phyloP scores from a whole-genome alignment of 768 basidiomycete genomes.

The Podaxis sp. region DNA sequence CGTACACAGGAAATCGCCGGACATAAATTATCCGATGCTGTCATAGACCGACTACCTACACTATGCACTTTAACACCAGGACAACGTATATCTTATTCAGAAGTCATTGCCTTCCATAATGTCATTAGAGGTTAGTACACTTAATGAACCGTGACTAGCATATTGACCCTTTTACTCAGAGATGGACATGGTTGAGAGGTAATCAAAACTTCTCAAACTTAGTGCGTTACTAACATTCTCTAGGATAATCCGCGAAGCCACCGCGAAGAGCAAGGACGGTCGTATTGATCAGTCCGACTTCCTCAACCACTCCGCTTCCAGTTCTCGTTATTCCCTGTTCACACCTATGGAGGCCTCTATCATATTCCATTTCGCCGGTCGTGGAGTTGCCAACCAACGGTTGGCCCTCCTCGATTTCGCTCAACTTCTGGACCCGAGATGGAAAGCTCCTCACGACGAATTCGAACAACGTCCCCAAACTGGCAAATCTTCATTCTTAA shows the following conservation, averaged over 20 bases:
- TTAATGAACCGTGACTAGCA: not conserved
- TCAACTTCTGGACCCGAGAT: conserved; percentile 87
- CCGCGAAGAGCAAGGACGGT: conserved; percentile 88
- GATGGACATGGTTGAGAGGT: conserved; percentile 97
- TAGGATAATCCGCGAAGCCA: conserved; percentile 88
- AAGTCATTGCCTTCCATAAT: conserved; percentile 97
- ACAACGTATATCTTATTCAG: conserved; percentile 91
- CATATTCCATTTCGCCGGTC: conserved; percentile 95
- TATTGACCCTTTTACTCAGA: conserved; percentile 41
- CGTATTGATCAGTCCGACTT: conserved; percentile 97
- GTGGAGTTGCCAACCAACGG: conserved; percentile 67
- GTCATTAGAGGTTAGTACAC: conserved; percentile 72
- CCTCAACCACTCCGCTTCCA: conserved; percentile 81
- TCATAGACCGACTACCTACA: conserved; percentile 90
- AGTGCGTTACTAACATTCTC: not conserved
- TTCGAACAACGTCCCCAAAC: conserved; percentile 30
- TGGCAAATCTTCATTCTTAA: conserved; percentile 42
- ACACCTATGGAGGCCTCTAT: conserved; percentile 99
- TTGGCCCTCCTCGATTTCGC: conserved; percentile 90
- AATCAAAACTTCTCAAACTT: conserved; percentile 15
- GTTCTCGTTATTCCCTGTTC: conserved; percentile 91
- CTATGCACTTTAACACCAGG: conserved; percentile 87
- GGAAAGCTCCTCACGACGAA: conserved; percentile 70
- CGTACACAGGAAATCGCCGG: conserved; percentile 82
- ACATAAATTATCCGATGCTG: conserved; percentile 93